Evolutionary conservation across 148 eudicot genomes (phyloP).

Genomic region (Heliosperma pusillum): DNA sequence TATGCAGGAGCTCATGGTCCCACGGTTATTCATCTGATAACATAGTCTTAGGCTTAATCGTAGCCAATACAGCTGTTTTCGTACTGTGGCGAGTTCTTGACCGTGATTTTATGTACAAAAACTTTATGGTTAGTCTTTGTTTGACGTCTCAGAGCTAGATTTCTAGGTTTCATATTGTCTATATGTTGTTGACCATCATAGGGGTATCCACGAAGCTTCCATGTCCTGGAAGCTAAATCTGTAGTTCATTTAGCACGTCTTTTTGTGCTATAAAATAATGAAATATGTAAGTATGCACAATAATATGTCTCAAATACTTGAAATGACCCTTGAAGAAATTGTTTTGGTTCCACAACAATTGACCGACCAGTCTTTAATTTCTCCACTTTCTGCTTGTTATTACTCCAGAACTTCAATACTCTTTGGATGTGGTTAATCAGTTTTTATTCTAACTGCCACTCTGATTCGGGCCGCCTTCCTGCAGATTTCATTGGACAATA

Average conservation of each 20-base stretch:
- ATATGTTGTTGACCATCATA: neutral
- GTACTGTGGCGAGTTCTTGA: slow-evolving; percentile 60
- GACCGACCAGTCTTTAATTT: neutral
- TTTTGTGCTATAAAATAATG: neutral
- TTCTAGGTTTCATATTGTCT: neutral
- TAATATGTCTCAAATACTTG: neutral
- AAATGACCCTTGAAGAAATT: neutral
- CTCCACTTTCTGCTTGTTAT: neutral
- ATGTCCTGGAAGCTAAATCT: neutral
- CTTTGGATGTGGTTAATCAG: neutral
- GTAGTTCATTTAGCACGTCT: neutral
- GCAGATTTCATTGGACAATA: slow-evolving; percentile 75
- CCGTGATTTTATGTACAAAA: slow-evolving; percentile 50
- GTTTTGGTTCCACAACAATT: neutral
- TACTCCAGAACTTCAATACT: neutral
- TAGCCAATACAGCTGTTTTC: slow-evolving; percentile 70
- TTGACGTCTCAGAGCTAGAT: slow-evolving; percentile 11
- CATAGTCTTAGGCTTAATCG: slow-evolving; percentile 56
- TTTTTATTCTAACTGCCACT: neutral
- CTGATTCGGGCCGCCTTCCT: slow-evolving; percentile 6
- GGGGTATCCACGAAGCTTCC: neutral
- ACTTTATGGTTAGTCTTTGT: slow-evolving; percentile 61
- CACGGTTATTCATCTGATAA: slow-evolving; percentile 50
- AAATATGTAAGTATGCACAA: neutral
- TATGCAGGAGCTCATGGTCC: slow-evolving; percentile 55